Evolutionary conservation across 805 yeast species (phyloP).

Genomic region (Lachancea kluyveri): DNA sequence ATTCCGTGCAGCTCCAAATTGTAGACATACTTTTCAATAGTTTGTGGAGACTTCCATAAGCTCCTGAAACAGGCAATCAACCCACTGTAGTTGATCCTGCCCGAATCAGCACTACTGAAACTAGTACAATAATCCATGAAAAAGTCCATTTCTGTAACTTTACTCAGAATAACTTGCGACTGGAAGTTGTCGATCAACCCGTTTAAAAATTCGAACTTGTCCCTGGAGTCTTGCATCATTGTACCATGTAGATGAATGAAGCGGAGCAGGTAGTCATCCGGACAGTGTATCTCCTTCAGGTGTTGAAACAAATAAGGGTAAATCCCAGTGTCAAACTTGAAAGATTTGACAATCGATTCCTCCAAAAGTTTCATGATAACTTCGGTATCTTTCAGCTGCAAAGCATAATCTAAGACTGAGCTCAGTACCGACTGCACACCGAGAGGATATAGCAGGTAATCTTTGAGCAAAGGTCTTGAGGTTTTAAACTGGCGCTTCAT

Average conservation of each 20-base stretch:
- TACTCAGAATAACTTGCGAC: slow-evolving; percentile 18
- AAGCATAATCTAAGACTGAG: slow-evolving; percentile 23
- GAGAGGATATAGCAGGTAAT: slow-evolving; percentile 21
- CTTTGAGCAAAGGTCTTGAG: slow-evolving; percentile 11
- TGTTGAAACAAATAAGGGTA: slow-evolving; percentile 32
- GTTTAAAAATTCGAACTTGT: slow-evolving; percentile 28
- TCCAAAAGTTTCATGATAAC: slow-evolving; percentile 33
- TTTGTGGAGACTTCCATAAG: slow-evolving; percentile 27
- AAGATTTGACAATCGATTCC: slow-evolving; percentile 34
- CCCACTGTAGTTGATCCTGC: slow-evolving; percentile 24
- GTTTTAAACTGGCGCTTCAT: slow-evolving; percentile 20
- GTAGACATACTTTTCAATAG: slow-evolving; percentile 20
- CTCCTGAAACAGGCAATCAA: slow-evolving; percentile 27
- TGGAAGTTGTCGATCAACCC: slow-evolving; percentile 19
- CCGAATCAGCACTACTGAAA: slow-evolving; percentile 14
- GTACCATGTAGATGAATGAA: slow-evolving; percentile 33
- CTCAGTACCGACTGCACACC: slow-evolving; percentile 21
- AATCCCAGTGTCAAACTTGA: slow-evolving; percentile 25
- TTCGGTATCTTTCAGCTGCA: slow-evolving; percentile 26
- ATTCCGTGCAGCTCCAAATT: slow-evolving; percentile 30
- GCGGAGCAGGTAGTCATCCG: slow-evolving; percentile 28
- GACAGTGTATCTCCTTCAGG: slow-evolving; percentile 25
- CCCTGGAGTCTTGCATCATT: slow-evolving; percentile 9
- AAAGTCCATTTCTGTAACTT: slow-evolving; percentile 27
- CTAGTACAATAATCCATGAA: slow-evolving; percentile 24